These are phyloP conservation scores for Erythrophleum fordii DNA, from an alignment of 306 rosid genomes.

Conservation along the genomic window DNA sequence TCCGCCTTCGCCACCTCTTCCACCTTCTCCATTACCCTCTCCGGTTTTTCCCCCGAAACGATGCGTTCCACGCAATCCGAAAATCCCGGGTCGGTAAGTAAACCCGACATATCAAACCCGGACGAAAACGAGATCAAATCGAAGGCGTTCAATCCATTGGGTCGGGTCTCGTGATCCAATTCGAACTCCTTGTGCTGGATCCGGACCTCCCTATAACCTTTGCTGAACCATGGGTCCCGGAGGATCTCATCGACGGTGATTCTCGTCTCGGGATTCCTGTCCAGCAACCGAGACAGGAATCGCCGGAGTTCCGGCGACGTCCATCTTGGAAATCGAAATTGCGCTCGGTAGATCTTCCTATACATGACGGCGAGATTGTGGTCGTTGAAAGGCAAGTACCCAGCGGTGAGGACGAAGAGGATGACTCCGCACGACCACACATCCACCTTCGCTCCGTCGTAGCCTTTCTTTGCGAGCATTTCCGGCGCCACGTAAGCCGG, in stretches of 20 bases:
- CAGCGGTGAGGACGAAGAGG: conserved; percentile 59
- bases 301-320: conserved; percentile 49
- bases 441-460: conserved; percentile 69
- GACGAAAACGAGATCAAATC: conserved; percentile 64
- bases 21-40: conserved; percentile 40
- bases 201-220: conserved; percentile 45
- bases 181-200: conserved; percentile 30
- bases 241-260: conserved; percentile 61
- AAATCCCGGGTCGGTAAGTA: conserved; percentile 41
- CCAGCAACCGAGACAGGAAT: conserved; percentile 56
- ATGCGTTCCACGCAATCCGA: conserved; percentile 53
- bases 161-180: not conserved
- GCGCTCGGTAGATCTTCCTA: conserved; percentile 65
- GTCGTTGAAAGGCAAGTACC: conserved; percentile 71
- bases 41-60: conserved; percentile 51
- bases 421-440: conserved; percentile 78
- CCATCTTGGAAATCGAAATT: conserved; percentile 67
- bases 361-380: conserved; percentile 59
- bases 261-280: conserved; percentile 60
- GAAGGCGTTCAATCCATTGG: conserved; percentile 59
- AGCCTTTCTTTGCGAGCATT: conserved; percentile 65
- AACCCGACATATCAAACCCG: conserved; percentile 62
- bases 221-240: conserved; percentile 63
- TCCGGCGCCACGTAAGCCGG: conserved; percentile 92
- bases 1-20: conserved; percentile 46